Conservation (phyloP, 208 protist genomes). For the Crithidia mellificae region DNA sequence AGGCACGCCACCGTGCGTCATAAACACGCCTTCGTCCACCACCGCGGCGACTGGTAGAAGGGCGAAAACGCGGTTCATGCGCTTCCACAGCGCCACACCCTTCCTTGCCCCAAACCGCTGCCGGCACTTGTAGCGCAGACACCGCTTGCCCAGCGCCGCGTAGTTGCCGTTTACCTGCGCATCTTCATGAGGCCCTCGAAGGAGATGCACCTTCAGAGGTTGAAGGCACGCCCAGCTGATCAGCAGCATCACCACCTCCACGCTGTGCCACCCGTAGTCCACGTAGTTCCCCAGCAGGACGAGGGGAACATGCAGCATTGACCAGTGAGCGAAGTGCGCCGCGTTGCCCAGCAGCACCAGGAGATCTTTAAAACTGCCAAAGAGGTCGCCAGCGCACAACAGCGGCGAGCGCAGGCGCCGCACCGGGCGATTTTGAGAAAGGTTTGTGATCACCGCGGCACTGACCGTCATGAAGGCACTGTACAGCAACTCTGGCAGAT, state of each 20-base stretch:
- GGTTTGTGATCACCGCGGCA: background rate
- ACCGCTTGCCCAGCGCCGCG: conserved; percentile 46
- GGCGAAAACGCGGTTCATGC: conserved; percentile 74
- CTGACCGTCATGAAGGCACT: conserved; percentile 14
- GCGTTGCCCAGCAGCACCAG: conserved; percentile 44
- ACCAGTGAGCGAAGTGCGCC: conserved; percentile 54
- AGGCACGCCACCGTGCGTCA: conserved; percentile 90
- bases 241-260: conserved; percentile 78
- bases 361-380: conserved; percentile 73
- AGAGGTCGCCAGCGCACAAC: conserved; percentile 73
- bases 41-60: conserved; percentile 79
- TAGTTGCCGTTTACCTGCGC: conserved; percentile 70
- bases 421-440: conserved; percentile 29
- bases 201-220: conserved; percentile 70
- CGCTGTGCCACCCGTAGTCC: conserved; percentile 86
- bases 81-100: conserved; percentile 68
- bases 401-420: conserved; percentile 48
- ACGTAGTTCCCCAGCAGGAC: conserved; percentile 98
- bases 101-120: conserved; percentile 57
- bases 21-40: conserved; percentile 84
- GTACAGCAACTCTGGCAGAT: conserved; percentile 9
- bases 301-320: conserved; percentile 56
- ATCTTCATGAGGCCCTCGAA: conserved; percentile 91
- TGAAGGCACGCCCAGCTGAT: conserved; percentile 65
- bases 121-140: conserved; percentile 66